These are phyloP conservation scores for Penicillium sp. DNA, from an alignment of 2,329 filamentous ascomycete genomes.

Conservation along the genomic window DNA sequence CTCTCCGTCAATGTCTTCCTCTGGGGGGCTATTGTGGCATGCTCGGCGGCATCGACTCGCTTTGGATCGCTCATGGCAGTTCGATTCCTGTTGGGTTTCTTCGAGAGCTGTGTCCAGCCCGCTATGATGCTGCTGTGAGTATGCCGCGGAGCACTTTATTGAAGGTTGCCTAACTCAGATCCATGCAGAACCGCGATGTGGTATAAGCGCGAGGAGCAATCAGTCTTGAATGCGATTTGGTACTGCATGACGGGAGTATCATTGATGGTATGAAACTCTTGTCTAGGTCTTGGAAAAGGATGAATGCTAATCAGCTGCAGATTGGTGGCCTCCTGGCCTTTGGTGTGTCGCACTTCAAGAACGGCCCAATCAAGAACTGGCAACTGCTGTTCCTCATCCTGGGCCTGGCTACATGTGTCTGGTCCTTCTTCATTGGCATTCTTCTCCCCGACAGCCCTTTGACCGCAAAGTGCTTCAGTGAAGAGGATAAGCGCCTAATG, in stretches of 20 bases:
- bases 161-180: not conserved
- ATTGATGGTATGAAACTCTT: conserved; percentile 50
- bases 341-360: conserved; percentile 47
- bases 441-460: conserved; percentile 67
- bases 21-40: conserved; percentile 53
- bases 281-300: not conserved
- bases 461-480: conserved; percentile 65
- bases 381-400: conserved; percentile 66
- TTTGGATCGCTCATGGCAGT: conserved; percentile 43
- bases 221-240: conserved; percentile 66
- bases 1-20: conserved; percentile 52
- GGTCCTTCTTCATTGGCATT: conserved; percentile 54
- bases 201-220: conserved; percentile 68
- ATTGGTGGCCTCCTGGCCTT: conserved; percentile 66
- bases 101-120: conserved; percentile 57
- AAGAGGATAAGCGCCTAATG: conserved; percentile 63
- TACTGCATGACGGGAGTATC: conserved; percentile 71
- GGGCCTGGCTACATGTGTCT: conserved; percentile 49
- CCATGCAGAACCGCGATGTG: conserved; percentile 59
- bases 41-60: conserved; percentile 50
- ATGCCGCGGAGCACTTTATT: too few relatives aligned
- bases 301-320: conserved; percentile 32
- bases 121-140: conserved; percentile 56
- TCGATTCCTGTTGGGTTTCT: conserved; percentile 58
- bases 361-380: conserved; percentile 60